Evolutionary conservation across 352 stramenopile species (phyloP).

Genomic region (Globisporangium paroecandrum): DNA sequence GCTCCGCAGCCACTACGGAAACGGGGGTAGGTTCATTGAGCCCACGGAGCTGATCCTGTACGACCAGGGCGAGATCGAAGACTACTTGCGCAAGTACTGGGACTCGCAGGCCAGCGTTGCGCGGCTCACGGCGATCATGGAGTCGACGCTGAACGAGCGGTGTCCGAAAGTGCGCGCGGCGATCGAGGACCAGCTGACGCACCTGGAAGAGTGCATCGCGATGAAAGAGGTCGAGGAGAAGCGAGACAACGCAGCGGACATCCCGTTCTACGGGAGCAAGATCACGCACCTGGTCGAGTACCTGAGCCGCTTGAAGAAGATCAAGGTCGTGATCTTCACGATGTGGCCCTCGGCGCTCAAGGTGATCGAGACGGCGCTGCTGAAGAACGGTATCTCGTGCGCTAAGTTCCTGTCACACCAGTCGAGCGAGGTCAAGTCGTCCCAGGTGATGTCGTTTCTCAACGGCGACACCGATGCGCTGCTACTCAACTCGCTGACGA

Average conservation of each 20-base stretch:
- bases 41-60: conserved; percentile 64
- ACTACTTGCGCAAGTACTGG: conserved; percentile 66
- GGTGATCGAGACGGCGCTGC: conserved; percentile 61
- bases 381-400: conserved; percentile 48
- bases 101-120: conserved; percentile 31
- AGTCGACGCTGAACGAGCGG: conserved; percentile 54
- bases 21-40: conserved; percentile 38
- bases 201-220: conserved; percentile 47
- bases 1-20: conserved; percentile 54
- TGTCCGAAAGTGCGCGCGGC: conserved; percentile 41
- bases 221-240: conserved; percentile 31
- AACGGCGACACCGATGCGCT: conserved; percentile 62
- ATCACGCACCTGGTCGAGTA: conserved; percentile 69
- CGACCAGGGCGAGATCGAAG: conserved; percentile 56
- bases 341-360: conserved; percentile 72
- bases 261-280: conserved; percentile 67
- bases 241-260: conserved; percentile 20
- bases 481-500: conserved; percentile 77
- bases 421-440: conserved; percentile 74
- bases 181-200: conserved; percentile 48
- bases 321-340: conserved; percentile 82
- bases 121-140: conserved; percentile 50
- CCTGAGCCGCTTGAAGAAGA: conserved; percentile 38
- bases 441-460: conserved; percentile 63
- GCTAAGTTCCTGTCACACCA: conserved; percentile 75